Base-by-base conservation (phyloP, 768 basidiomycete species). In the Hericium coralloides region DNA sequence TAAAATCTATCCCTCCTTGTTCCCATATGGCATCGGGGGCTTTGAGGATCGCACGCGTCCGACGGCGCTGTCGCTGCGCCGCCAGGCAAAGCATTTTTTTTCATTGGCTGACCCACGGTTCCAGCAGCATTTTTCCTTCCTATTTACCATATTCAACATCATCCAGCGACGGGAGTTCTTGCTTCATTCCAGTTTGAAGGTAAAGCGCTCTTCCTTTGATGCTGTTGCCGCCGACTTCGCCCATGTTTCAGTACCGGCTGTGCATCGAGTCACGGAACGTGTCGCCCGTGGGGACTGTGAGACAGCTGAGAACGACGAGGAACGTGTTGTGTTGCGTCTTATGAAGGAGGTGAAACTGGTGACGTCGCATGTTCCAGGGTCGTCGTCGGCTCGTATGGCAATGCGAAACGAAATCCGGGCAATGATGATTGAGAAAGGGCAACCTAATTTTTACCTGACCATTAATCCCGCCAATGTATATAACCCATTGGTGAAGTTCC, bases 381-480 rank as follows among this genome's bases (percentile, higher is more conserved):
- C 73, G 0, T 49, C 70, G 0, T 64, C 72, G 0, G 56, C 70
- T 0, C 60, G 66, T 37, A 20, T 68, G 23, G 31, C n/a, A 2
- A 51, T 51, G 50, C 50, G 50, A 12, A 51, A 51, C n/a, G n/a
- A n/a, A n/a, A n/a, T n/a, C n/a, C n/a, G n/a, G n/a, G n/a, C n/a
- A n/a, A n/a, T n/a, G n/a, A 51, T 25, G n/a, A 31, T 31, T 2
- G 50, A 51, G n/a, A 57, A 68, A 20, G 75, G 77, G 0, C 10
- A 73, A 1, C 76, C 75, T 5, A 70, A 61, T 20, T 74, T 78
- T 26, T 80, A 67, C 57, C 55, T 80, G 1, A 80, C 76, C 0
- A 68, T 77, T 4, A 78, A 78, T 64, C 77, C 77, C 23, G 69
- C 70, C n/a, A 74, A 76, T 55, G 61, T 73, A 0, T 69, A 73